phyloP scores from a whole-genome alignment of 2,329 filamentous ascomycete species.

The Colletotrichum zoysiae region DNA sequence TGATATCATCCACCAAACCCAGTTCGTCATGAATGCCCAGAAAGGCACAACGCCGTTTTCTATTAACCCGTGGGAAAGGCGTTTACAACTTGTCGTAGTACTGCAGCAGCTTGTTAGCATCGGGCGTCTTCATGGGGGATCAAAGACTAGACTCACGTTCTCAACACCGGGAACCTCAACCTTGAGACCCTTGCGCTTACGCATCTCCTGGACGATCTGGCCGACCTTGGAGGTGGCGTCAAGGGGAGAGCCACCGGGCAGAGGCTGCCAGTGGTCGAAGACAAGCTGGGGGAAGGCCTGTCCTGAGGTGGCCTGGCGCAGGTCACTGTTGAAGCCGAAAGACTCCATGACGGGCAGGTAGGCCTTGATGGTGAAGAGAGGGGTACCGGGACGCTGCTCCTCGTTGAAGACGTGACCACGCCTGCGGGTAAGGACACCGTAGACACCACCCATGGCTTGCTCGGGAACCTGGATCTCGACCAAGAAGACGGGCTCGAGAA shows the following conservation, averaged over 20 bases:
- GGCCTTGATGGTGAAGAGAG: constrained; percentile 99
- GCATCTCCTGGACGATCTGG: constrained; percentile 86
- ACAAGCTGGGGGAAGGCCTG: constrained; percentile 99
- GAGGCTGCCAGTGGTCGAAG: constrained; percentile 98
- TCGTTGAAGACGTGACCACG: constrained; percentile 99
- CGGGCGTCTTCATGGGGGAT: constrained; percentile 23
- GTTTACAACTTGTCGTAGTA: constrained; percentile 99
- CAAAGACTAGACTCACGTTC: constrained; percentile 78
- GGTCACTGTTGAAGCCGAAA: constrained; percentile 98
- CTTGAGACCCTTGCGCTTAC: constrained; percentile 99
- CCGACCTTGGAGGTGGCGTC: constrained; percentile 87
- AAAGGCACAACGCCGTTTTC: constrained; percentile 60
- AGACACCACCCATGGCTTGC: constrained; percentile 99
- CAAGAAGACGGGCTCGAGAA: constrained; percentile 98
- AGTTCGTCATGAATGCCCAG: constrained; percentile 57
- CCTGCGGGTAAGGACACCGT: constrained; percentile 96
- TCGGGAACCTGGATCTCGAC: constrained; percentile 99
- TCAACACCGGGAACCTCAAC: constrained; percentile 90
- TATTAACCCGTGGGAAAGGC: constrained; percentile 58
- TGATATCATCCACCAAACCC: constrained; percentile 51
- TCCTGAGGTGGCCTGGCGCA: constrained; percentile 91
- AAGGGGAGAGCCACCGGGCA: constrained; percentile 92
- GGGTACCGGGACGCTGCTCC: constrained; percentile 98
- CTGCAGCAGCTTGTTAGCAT: constrained; percentile 59
- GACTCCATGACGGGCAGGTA: constrained; percentile 97